A percentile compares a stretch with the other conserved stretches of the same genome.
Conservation (phyloP, 371 early-diverging fungal genomes). For the Actinomortierella ambigua region DNA sequence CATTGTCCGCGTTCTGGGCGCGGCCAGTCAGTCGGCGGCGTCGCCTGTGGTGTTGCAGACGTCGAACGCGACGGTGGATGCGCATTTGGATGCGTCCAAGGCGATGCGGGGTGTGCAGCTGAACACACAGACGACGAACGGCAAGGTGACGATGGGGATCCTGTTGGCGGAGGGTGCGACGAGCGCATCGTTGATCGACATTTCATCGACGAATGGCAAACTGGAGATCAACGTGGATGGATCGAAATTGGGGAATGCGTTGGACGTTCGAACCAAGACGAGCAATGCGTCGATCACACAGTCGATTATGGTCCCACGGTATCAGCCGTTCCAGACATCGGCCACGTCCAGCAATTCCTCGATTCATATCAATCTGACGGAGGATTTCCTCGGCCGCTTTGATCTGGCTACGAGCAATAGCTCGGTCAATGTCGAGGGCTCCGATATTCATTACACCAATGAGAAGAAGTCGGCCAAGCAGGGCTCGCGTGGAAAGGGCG, state of each 20-base stretch:
- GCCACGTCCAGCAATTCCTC: constrained; percentile 21
- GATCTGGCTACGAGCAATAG: constrained; percentile 27
- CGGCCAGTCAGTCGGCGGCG: constrained; percentile 14
- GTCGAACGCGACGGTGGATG: constrained; percentile 14
- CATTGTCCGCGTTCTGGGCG: constrained; percentile 16
- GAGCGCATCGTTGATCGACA: constrained; percentile 12
- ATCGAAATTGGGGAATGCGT: constrained; percentile 23
- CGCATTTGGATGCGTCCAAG: constrained; percentile 34
- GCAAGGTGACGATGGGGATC: constrained; percentile 23
- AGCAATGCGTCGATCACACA: constrained; percentile 22
- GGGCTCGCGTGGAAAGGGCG: constrained; percentile 12
- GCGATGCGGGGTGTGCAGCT: constrained; percentile 20
- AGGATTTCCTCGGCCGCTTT: constrained; percentile 29
- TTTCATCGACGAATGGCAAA: constrained; percentile 18
- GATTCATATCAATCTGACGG: constrained; percentile 31
- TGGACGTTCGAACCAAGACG: constrained; percentile 32
- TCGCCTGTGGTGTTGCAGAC: constrained; percentile 9
- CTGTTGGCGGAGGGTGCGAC: constrained; percentile 24
- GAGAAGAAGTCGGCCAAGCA: constrained; percentile 27
- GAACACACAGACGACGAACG: constrained; percentile 31
- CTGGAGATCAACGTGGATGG: constrained; percentile 43
- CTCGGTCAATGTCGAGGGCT: constrained; percentile 21
- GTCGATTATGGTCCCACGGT: constrained; percentile 34
- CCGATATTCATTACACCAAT: constrained; percentile 12
- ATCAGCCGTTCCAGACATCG: constrained; percentile 19